Percentiles rank a stretch among this genome's conserved stretches.
phyloP scores from a whole-genome alignment of 768 basidiomycete genomes.

The Tephrocybe rancida region DNA sequence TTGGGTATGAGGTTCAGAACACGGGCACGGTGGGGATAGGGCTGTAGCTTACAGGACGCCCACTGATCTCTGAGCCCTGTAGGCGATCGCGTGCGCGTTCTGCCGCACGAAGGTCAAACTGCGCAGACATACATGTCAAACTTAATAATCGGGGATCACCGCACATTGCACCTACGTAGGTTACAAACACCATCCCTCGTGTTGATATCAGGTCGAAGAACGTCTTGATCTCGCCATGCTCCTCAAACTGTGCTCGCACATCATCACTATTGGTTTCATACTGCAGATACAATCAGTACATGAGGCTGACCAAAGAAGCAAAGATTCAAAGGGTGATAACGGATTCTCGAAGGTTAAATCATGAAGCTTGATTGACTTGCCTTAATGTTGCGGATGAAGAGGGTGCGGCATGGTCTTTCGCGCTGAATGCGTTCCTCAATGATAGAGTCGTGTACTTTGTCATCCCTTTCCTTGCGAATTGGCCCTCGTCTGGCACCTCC shows the following conservation, averaged over 20 bases:
- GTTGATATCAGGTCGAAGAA: slow-evolving; percentile 95
- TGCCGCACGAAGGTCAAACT: slow-evolving; percentile 94
- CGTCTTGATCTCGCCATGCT: slow-evolving; percentile 94
- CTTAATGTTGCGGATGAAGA: slow-evolving; percentile 98
- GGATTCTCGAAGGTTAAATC: slow-evolving; percentile 1
- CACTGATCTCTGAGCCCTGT: slow-evolving; percentile 87
- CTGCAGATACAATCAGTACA: slow-evolving; percentile 40
- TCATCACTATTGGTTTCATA: slow-evolving; percentile 89
- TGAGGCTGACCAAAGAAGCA: not conserved
- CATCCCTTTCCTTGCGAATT: slow-evolving; percentile 77
- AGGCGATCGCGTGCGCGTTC: slow-evolving; percentile 89
- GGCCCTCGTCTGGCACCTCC: slow-evolving; percentile 40
- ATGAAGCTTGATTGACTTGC: slow-evolving; percentile 52
- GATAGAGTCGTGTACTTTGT: slow-evolving; percentile 87
- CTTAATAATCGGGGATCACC: not conserved
- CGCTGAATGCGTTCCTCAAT: slow-evolving; percentile 94
- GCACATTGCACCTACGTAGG: slow-evolving; percentile 73
- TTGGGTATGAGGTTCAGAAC: slow-evolving; percentile 16
- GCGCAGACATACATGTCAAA: slow-evolving; percentile 22
- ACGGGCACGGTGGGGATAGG: not conserved
- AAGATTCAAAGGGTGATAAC: not conserved
- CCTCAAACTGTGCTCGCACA: slow-evolving; percentile 85
- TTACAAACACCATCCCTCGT: slow-evolving; percentile 98
- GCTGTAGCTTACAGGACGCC: slow-evolving; percentile 73
- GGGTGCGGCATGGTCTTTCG: slow-evolving; percentile 92